Conservation (phyloP, 2,329 filamentous ascomycete genomes). For the Colletotrichum ledebouriae region DNA sequence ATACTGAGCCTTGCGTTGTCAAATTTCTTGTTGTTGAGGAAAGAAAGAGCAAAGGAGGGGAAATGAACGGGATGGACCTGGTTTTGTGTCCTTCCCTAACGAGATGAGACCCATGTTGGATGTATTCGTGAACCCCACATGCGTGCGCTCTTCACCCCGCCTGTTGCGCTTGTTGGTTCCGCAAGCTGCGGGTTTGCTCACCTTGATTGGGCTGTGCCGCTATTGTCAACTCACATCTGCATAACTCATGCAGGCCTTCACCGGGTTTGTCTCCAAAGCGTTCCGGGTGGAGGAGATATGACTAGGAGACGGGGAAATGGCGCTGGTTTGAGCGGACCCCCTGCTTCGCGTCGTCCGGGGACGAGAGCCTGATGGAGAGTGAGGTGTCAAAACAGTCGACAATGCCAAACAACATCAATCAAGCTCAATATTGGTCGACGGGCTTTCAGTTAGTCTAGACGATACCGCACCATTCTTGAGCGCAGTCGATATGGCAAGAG, state of each 20-base stretch:
- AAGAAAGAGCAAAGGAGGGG: not conserved
- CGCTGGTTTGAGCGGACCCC: not conserved
- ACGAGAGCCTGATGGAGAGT: too few species aligned
- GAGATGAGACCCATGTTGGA: not conserved
- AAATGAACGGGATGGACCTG: not conserved
- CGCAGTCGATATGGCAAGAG: too few species aligned
- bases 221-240: not conserved
- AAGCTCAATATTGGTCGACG: too few species aligned
- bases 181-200: not conserved
- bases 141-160: not conserved
- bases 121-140: not conserved
- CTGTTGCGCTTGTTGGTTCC: slow-evolving; percentile 14
- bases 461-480: too few species aligned
- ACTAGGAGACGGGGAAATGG: too few species aligned
- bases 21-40: not conserved
- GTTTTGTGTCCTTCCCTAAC: not conserved
- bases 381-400: too few species aligned
- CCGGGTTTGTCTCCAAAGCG: not conserved
- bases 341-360: too few species aligned
- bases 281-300: not conserved
- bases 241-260: not conserved
- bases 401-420: too few species aligned
- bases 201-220: not conserved
- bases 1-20: not conserved
- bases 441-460: too few species aligned